Conservation (phyloP, 768 basidiomycete species). For the Tricholoma terreum region DNA sequence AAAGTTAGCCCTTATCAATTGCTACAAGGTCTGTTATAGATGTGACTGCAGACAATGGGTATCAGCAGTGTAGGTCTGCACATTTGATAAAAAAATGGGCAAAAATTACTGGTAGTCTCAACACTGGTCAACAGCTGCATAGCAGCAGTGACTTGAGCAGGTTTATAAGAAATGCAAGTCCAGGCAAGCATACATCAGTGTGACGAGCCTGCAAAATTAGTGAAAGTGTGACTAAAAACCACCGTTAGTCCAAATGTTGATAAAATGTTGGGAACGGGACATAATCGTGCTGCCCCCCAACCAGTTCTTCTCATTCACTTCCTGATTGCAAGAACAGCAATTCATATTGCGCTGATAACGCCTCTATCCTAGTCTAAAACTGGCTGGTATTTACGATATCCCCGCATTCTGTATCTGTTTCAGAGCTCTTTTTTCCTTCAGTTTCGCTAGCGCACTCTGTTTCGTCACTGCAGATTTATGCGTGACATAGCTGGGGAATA, state of each 20-base stretch:
- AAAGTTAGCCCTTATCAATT: no score
- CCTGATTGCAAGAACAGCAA: not conserved
- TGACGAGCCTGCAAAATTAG: not conserved
- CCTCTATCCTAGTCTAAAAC: not conserved
- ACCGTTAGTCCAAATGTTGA: not conserved
- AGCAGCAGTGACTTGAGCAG: not conserved
- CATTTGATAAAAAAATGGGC: no score
- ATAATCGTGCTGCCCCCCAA: not conserved
- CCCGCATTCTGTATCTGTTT: not conserved
- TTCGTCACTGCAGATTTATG: not conserved
- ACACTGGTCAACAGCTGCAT: not conserved
- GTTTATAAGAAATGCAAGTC: not conserved
- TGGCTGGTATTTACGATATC: not conserved
- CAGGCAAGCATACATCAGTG: not conserved
- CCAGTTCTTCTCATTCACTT: not conserved
- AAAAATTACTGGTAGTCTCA: no score
- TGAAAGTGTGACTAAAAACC: not conserved
- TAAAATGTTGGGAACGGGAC: not conserved
- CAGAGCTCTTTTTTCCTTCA: not conserved
- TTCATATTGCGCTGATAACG: not conserved
- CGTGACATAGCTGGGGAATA: not conserved
- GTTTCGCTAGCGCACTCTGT: not conserved
- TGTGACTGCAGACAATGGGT: no score
- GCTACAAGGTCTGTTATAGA: no score
- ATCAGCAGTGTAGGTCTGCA: not conserved